Evolutionary conservation across 257 asterid species (phyloP), one percentile per base, ranked within the genome.

Genomic region (Pogostemon cablin): DNA sequence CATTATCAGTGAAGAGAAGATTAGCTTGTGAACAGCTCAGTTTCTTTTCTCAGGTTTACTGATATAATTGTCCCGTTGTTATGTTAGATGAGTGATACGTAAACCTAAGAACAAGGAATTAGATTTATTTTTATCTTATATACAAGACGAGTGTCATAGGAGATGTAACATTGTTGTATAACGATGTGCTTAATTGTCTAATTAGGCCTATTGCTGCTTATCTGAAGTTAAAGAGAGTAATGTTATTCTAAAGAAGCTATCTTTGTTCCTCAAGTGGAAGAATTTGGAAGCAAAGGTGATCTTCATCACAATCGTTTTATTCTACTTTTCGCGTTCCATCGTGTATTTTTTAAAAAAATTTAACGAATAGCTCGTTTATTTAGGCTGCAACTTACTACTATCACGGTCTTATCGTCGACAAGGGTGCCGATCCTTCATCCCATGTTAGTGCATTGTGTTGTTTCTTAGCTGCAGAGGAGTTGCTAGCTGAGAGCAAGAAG

Each of bases 351-450:
- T n/a, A n/a, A n/a, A n/a, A n/a, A n/a, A n/a, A 9, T 50, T 50
- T 41, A 15, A 6, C 72, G 15, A 38, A 63, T 69, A 8, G 5
- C 50, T 53, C 6, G 46, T 41, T 59, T 46, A 1, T 15, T 25
- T 20, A 91, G 98, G 96, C 95, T 58, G 95, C 89, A 57, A 95
- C 98, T 40, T 92, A 87, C 75, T 90, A 92, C 86, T 92, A 86
- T 73, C 96, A 92, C 3, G 96, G 90, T 15, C 79, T 87, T 7
- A 85, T 92, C 44, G 64, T 84, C 1, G 98, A 90, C 57, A 92
- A 89, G 75, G 86, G 90, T 39, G 76, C 77, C 0, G 95, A 86
- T 65, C 86, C 93, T 54, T 81, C 96, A 4, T 73, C 84, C 81
- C 96, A 87, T 2, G 68, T 82, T 10, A 80, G 76, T 7, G 95